Base-by-base conservation (phyloP, 106 monocot genomes). In the Dactylorhiza incarnata region DNA sequence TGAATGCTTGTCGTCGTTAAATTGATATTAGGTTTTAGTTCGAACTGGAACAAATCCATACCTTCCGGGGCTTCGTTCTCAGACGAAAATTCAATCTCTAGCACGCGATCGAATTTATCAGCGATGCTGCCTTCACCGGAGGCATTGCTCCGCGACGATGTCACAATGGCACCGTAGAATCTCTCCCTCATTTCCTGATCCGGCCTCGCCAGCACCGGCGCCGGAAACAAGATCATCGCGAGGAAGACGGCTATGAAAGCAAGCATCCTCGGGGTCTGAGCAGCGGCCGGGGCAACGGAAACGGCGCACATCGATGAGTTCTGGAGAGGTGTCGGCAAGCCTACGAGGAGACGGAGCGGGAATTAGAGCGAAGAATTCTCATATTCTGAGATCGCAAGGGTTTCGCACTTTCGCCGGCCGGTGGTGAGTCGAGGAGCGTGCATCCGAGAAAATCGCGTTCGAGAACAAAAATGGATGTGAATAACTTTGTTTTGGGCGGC, bases 21-120 rank as follows among this genome's bases (percentile, higher is more conserved):
- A 4, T 67, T 9, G 37, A 1, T 43, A 67, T 67, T 67, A 4
- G 9, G 11, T 24, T 24, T 67, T 67, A 13, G 5, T 13, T 15
- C 16, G 56, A 24, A 26, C 25, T 2, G 8, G 7, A 29, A 66
- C 29, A 37, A 48, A 26, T 51, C 44, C 78, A 4, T 83, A 91
- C 99, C 80, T 83, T 91, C 88, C 54, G 87, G 83, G 4, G 78
- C 48, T 43, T 94, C 94, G 16, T 81, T 86, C 0, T 99, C 99
- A 6, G 88, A 88, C 9, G 89, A 88, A 77, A 99, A 99, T 82
- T 99, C 99, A 76, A 94, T 99, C 71, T 99, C 91, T 48, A 99
- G 94, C 65, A 99, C 99, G 71, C 89, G 87, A 56, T 85, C 99
- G 75, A 99, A 94, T 73, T 94, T 91, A 56, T 99, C 89, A 23